Evolutionary conservation across 306 rosid genomes (phyloP).

Genomic region (Cicer arietinum): DNA sequence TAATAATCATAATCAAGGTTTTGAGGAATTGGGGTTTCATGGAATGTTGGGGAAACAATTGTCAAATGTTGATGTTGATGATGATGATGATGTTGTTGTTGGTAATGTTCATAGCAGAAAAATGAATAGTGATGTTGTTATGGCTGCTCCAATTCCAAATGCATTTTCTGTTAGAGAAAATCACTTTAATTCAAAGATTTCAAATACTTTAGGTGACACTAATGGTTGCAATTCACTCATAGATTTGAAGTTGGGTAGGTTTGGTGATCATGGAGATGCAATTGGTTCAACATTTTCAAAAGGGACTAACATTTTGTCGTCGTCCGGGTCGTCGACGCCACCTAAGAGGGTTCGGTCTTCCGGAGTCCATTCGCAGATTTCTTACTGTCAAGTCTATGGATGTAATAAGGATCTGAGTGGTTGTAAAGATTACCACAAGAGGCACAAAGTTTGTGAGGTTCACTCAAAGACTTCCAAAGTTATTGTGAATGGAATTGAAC

Average conservation of each 20-base stretch:
- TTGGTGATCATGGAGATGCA: slow-evolving; percentile 61
- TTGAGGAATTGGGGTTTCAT: slow-evolving; percentile 61
- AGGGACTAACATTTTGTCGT: slow-evolving; percentile 55
- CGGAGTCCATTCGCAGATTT: slow-evolving; percentile 52
- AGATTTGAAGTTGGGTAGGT: slow-evolving; percentile 77
- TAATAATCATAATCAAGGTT: slow-evolving; percentile 58
- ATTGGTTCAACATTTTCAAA: slow-evolving; percentile 45
- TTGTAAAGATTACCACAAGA: slow-evolving; percentile 86
- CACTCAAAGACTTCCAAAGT: slow-evolving; percentile 90
- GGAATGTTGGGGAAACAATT: slow-evolving; percentile 62
- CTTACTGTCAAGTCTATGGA: slow-evolving; percentile 81
- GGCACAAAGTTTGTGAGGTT: slow-evolving; percentile 90
- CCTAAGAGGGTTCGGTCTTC: slow-evolving; percentile 62
- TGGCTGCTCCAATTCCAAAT: slow-evolving; percentile 42
- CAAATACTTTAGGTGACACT: slow-evolving; percentile 61
- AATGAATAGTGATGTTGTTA: not conserved
- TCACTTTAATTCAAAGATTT: slow-evolving; percentile 62
- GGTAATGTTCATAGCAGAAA: not conserved
- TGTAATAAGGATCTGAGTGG: slow-evolving; percentile 81
- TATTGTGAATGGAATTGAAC: slow-evolving; percentile 76
- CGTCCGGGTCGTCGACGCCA: slow-evolving; percentile 57
- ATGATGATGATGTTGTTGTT: slow-evolving; percentile 11
- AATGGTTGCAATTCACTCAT: slow-evolving; percentile 64
- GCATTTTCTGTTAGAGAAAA: slow-evolving; percentile 53
- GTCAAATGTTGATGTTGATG: slow-evolving; percentile 30